Evolutionary conservation across 805 yeast species (phyloP), one percentile per base, ranked within the genome.

Genomic region (Candida ficus): DNA sequence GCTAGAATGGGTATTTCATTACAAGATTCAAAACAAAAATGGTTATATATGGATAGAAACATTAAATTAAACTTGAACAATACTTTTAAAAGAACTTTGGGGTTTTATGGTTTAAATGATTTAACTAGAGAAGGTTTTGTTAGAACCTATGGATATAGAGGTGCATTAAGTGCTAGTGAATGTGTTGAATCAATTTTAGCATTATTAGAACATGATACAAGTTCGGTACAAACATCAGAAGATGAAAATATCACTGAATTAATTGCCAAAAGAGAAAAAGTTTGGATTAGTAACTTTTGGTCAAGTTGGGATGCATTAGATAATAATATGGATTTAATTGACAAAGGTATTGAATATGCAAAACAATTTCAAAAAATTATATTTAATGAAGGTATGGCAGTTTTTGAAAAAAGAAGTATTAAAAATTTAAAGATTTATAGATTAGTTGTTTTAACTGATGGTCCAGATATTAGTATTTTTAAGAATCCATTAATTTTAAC

Each of bases 1-100:
- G 99, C 99, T 2, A 77, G 84, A 52, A 93, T 95, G 96, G 99
- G 99, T 7, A 83, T 93, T 6, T 82, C 96, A 1, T 67, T 93
- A 35, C 82, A 78, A 6, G 80, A 83, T n/a, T 93, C 98, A 0
- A 83, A 81, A 54, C 96, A 93, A 60, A 80, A 80, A 41, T 93
- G 98, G 98, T 70, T 83, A 20, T 95, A 91, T 58, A 78, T 91
- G 80, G 93, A 88, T 57, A 76, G 85, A 29, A 71, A 73, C 9
- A 68, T 91, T 38, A 95, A 93, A 58, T 77, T 80, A 42, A 82
- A 79, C 45, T 64, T 93, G 19, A 81, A 83, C 18, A 58, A 68
- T 12, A 80, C 86, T 18, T 83, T 93, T 54, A 73, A 69, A 44
- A 78, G 77, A 50, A 84, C 86, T 43, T 65, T 87, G 9, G 83